phyloP scores from a whole-genome alignment of 257 asterid species.

The Solanum corneliomulleri region DNA sequence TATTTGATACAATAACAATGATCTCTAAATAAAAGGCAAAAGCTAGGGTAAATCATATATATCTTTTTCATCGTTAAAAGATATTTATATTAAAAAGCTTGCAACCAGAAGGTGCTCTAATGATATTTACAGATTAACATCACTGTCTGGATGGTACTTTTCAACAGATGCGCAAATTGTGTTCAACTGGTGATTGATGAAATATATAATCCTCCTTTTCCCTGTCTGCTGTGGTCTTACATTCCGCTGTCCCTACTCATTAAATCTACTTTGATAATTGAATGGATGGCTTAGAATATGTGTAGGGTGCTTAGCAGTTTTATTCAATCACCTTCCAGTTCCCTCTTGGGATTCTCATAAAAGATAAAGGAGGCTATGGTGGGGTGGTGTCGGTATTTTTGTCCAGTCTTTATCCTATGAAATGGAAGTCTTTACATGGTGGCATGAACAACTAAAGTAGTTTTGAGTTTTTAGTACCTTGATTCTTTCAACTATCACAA shows the following conservation, averaged over 20 bases:
- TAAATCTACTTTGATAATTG: background rate
- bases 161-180: background rate
- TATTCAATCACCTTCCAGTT: background rate
- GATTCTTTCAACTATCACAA: background rate
- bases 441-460: background rate
- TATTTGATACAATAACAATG: background rate
- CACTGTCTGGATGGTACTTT: background rate
- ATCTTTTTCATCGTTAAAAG: background rate
- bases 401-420: background rate
- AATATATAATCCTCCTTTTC: background rate
- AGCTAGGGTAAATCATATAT: background rate
- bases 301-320: background rate
- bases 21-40: background rate
- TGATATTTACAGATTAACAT: background rate
- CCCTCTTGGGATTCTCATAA: background rate
- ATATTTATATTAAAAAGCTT: background rate
- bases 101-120: background rate
- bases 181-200: background rate
- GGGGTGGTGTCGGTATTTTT: background rate
- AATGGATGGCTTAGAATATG: background rate
- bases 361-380: background rate
- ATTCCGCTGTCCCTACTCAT: background rate
- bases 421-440: background rate
- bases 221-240: background rate
- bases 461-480: background rate